These are phyloP conservation scores for Aureobasidium sp. DNA, from an alignment of 2,329 filamentous ascomycete genomes.

Conservation along the genomic window DNA sequence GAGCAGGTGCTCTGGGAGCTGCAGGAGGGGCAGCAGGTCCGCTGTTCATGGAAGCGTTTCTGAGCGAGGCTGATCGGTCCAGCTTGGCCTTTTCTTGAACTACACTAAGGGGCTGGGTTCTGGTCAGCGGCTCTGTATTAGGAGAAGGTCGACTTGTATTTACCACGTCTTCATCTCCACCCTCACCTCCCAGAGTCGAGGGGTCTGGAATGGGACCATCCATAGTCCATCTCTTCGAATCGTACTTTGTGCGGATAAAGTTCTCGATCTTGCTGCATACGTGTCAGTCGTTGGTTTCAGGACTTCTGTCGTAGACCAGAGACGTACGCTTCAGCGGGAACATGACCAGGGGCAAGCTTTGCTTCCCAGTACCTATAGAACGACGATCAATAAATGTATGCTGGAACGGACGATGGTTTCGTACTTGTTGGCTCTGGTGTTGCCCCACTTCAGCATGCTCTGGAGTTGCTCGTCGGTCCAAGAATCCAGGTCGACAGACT, in stretches of 20 bases:
- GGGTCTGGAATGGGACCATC: slow-evolving; percentile 92
- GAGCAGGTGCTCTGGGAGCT: slow-evolving; percentile 20
- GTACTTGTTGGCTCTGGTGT: slow-evolving; percentile 87
- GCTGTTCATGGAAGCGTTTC: slow-evolving; percentile 23
- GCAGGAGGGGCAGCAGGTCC: slow-evolving; percentile 8
- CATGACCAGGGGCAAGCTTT: slow-evolving; percentile 82
- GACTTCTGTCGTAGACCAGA: neutral
- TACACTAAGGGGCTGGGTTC: slow-evolving; percentile 50
- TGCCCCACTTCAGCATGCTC: slow-evolving; percentile 92
- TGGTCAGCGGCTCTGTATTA: neutral
- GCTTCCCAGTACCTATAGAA: slow-evolving; percentile 71
- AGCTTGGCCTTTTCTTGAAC: slow-evolving; percentile 65
- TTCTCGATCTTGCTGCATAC: slow-evolving; percentile 80
- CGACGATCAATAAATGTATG: neutral
- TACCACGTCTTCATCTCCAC: slow-evolving; percentile 62
- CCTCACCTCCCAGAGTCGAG: slow-evolving; percentile 71
- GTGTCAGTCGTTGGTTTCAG: neutral
- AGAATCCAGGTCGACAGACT: slow-evolving; percentile 93
- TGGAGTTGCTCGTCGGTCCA: slow-evolving; percentile 98
- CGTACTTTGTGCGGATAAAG: slow-evolving; percentile 98
- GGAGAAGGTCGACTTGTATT: neutral
- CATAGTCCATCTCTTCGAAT: slow-evolving; percentile 99
- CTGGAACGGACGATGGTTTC: slow-evolving; percentile 13
- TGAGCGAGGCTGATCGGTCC: slow-evolving; percentile 49
- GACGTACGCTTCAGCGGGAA: slow-evolving; percentile 73